Evolutionary conservation across 1,139 yeast species (phyloP).

Genomic region (Tardiomyces depauwii): DNA sequence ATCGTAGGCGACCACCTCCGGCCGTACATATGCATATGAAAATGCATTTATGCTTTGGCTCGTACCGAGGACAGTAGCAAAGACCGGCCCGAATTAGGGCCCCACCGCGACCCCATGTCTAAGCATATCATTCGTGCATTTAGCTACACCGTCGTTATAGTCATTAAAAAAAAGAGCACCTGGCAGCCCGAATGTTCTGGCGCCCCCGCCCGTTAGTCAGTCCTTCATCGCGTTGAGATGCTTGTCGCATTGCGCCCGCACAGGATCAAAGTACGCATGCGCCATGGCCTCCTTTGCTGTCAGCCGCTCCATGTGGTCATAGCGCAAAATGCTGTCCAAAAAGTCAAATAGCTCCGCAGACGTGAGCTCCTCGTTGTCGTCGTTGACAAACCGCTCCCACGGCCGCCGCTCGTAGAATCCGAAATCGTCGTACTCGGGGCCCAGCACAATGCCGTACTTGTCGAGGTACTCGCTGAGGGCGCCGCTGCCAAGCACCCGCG

Average conservation of each 20-base stretch:
- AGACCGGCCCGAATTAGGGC: no score
- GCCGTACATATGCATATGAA: no score
- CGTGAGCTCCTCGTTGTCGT: conserved; percentile 59
- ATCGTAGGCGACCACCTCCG: no score
- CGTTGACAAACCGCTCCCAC: conserved; percentile 76
- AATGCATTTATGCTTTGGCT: no score
- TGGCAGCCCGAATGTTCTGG: no score
- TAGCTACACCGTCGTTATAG: no score
- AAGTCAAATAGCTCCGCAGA: conserved; percentile 69
- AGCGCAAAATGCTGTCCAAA: conserved; percentile 69
- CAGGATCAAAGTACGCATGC: conserved; percentile 51
- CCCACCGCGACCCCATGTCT: no score
- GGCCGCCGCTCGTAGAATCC: conserved; percentile 76
- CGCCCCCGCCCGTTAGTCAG: not conserved
- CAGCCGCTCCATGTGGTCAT: conserved; percentile 89
- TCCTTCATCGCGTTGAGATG: conserved; percentile 1
- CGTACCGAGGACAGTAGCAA: no score
- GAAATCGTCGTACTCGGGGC: conserved; percentile 74
- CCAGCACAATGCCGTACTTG: conserved; percentile 66
- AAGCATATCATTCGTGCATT: no score
- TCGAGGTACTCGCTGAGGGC: conserved; percentile 61
- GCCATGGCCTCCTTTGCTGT: conserved; percentile 94
- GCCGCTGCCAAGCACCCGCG: conserved; percentile 84
- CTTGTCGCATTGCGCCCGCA: conserved; percentile 7
- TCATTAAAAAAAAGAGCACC: no score